Evolutionary conservation across 1,139 yeast species (phyloP).

Genomic region (Lodderomyces margitis): DNA sequence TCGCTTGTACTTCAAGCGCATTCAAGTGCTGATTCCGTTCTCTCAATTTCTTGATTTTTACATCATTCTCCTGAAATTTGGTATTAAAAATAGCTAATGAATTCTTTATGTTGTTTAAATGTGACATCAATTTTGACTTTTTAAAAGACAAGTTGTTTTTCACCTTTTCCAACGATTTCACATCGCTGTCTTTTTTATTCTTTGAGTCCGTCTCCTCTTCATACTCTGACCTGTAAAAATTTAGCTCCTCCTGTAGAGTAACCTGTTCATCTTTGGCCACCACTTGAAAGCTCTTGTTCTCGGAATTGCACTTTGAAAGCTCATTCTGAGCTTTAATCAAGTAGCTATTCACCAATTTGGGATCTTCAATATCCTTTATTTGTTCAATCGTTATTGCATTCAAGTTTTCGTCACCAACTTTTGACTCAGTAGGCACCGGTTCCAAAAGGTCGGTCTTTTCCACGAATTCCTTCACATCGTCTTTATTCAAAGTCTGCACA

Average conservation of each 20-base stretch:
- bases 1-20: conserved; percentile 24
- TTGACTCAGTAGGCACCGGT: conserved; percentile 4
- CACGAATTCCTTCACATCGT: conserved; percentile 10
- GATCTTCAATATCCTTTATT: conserved; percentile 18
- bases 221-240: conserved; percentile 25
- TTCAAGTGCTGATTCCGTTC: conserved; percentile 25
- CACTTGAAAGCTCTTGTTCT: conserved; percentile 23
- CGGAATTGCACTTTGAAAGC: conserved; percentile 24
- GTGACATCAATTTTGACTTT: conserved; percentile 33
- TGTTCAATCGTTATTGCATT: conserved; percentile 18
- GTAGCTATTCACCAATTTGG: conserved; percentile 23
- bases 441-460: conserved; percentile 11
- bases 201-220: conserved; percentile 33
- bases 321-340: conserved; percentile 30
- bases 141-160: conserved; percentile 26
- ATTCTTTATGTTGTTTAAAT: conserved; percentile 24
- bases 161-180: conserved; percentile 32
- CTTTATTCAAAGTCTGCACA: conserved; percentile 15
- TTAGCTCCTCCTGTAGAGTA: conserved; percentile 21
- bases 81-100: conserved; percentile 17
- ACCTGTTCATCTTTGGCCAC: conserved; percentile 23
- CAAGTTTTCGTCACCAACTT: conserved; percentile 5
- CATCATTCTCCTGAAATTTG: conserved; percentile 25
- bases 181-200: conserved; percentile 30
- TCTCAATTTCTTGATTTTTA: conserved; percentile 23